These are phyloP conservation scores for Rhizoctonia solani DNA, from an alignment of 1,284 basidiomycete genomes.

Conservation along the genomic window DNA sequence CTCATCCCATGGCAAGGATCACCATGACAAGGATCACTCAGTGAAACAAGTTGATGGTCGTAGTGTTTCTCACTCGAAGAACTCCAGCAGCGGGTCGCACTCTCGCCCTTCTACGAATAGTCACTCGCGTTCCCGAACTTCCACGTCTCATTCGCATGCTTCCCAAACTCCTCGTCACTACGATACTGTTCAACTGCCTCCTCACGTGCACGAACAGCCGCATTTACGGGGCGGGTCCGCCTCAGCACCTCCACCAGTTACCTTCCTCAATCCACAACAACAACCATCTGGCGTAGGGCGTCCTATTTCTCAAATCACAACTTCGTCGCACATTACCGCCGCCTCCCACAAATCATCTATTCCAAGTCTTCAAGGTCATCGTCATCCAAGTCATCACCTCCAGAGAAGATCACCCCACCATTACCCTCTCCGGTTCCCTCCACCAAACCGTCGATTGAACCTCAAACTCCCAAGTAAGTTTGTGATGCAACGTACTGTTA, in stretches of 20 bases:
- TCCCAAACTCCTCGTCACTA: not conserved
- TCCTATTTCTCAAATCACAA: slow-evolving; percentile 10
- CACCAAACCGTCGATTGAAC: not conserved
- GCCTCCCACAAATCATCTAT: too few species aligned
- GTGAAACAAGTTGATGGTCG: too few species aligned
- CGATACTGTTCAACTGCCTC: not conserved
- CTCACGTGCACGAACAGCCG: slow-evolving; percentile 17
- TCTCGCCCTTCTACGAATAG: not conserved
- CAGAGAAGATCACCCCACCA: slow-evolving; percentile 10
- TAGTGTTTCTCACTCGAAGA: too few species aligned
- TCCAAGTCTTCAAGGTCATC: too few species aligned
- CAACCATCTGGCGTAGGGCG: not conserved
- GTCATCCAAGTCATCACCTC: slow-evolving; percentile 21
- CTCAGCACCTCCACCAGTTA: not conserved
- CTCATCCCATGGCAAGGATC: not conserved
- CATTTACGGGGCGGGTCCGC: not conserved
- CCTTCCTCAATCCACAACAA: slow-evolving; percentile 1
- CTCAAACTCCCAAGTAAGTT: slow-evolving; percentile 11
- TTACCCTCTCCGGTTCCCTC: slow-evolving; percentile 1
- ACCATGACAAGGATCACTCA: too few species aligned
- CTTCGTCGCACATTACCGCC: slow-evolving; percentile 18
- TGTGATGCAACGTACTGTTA: not conserved
- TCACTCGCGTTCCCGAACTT: not conserved
- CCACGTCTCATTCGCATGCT: not conserved
- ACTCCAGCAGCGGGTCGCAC: not conserved